These are phyloP conservation scores for Pichia occidentalis DNA, from an alignment of 805 yeast genomes.

Conservation along the genomic window DNA sequence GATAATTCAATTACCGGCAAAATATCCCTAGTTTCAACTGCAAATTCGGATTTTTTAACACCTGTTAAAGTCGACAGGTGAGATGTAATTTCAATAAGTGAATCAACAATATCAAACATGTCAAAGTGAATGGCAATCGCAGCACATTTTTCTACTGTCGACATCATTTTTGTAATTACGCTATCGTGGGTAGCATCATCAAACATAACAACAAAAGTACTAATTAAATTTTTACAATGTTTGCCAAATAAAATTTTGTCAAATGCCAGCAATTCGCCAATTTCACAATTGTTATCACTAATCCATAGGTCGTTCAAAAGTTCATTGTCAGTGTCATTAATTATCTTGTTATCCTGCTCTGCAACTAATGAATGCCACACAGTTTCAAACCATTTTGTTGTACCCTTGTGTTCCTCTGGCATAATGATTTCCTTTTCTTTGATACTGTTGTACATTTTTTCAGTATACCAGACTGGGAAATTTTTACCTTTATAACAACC, in stretches of 20 bases:
- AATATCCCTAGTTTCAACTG: constrained; percentile 30
- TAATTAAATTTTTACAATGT: constrained; percentile 57
- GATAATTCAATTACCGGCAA: constrained; percentile 41
- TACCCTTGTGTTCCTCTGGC: constrained; percentile 97
- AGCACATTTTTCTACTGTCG: constrained; percentile 82
- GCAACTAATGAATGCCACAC: constrained; percentile 67
- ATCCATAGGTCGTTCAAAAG: constrained; percentile 8
- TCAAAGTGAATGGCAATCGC: constrained; percentile 63
- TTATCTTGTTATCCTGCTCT: constrained; percentile 33
- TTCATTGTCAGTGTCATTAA: constrained; percentile 17
- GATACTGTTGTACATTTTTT: constrained; percentile 74
- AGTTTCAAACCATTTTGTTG: constrained; percentile 88
- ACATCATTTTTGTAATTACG: constrained; percentile 76
- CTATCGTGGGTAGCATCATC: constrained; percentile 88
- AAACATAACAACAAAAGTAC: constrained; percentile 70
- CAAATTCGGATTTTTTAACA: constrained; percentile 27
- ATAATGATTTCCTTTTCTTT: constrained; percentile 83
- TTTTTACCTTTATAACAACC: constrained; percentile 72
- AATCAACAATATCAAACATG: constrained; percentile 52
- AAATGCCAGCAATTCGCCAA: constrained; percentile 40
- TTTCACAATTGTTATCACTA: constrained; percentile 13
- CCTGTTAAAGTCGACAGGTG: constrained; percentile 62
- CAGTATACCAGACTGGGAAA: constrained; percentile 80
- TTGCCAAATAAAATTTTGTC: constrained; percentile 67
- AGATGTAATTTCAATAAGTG: constrained; percentile 58